Base-by-base conservation (phyloP, 2,329 filamentous ascomycete genomes). In the Parastagonospora avenae region DNA sequence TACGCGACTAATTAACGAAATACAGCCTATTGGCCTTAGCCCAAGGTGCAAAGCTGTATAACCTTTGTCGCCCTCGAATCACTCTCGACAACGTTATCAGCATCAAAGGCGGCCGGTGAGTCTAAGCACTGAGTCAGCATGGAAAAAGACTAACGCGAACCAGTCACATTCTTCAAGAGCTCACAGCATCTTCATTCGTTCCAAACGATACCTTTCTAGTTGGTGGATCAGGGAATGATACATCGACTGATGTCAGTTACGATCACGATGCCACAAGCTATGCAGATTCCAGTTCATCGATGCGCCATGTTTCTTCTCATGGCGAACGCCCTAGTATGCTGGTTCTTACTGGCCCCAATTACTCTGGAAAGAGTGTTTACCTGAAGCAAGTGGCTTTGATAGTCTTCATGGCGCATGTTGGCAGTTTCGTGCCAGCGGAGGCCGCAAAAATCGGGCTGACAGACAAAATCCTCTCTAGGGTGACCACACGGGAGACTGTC, bases 291-390 rank as follows among this genome's bases (percentile, higher is more conserved):
- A 59, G 41, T 31, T 54, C 55, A 16, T 43, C 52, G 7, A 33
- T 19, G 11, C 43, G 27, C 7, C 42, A 39, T 40, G 38, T 47
- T n/a, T 28, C 50, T 16, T 12, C 52, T 59, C 36, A 41, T 9
- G 37, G 51, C 5, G 59, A 72, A 4, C 68, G 68, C 2, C 85
- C 89, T 10, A 91, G 83, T 57, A 88, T 91, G 75, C 71, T 97
- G 10, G 77, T 97, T 5, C 74, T 99, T 63, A 97, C 94, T 0
- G 94, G 94, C 0, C 92, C 94, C 4, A 99, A 99, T 63, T 95
- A 94, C 70, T 97, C 94, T 0, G 94, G 94, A 0, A 99, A 99
- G 73, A 97, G 92, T 62, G 85, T 97, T 0, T 97, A 96, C 72
- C 81, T 97, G 68, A 99, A 96, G 72, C 93, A 99, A 71, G 85